These are phyloP conservation scores for Hericium rajendrae DNA, from an alignment of 768 basidiomycete genomes.

Conservation along the genomic window DNA sequence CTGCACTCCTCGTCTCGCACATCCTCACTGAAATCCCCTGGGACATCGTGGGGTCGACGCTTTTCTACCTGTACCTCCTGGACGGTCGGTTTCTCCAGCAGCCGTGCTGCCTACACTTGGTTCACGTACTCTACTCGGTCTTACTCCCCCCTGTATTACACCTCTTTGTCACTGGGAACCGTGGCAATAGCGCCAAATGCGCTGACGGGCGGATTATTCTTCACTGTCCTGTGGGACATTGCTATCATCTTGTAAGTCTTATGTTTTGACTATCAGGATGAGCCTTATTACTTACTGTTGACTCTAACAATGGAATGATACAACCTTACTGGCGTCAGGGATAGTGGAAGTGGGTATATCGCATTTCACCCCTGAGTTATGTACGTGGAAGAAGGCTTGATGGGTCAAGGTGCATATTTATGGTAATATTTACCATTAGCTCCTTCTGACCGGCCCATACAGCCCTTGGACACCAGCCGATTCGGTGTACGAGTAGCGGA, in stretches of 20 bases:
- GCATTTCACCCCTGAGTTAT: slow-evolving; percentile 25
- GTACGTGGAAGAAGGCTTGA: slow-evolving; percentile 32
- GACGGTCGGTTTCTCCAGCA: slow-evolving; percentile 30
- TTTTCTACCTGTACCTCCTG: slow-evolving; percentile 40
- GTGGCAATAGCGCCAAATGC: slow-evolving; percentile 33
- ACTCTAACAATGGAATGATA: slow-evolving; percentile 34
- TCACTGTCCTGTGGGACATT: slow-evolving; percentile 29
- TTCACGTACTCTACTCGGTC: slow-evolving; percentile 26
- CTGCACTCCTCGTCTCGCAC: slow-evolving; percentile 25
- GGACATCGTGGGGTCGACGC: slow-evolving; percentile 29
- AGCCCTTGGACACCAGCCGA: slow-evolving; percentile 41
- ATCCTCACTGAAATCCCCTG: slow-evolving; percentile 32
- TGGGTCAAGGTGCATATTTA: slow-evolving; percentile 32
- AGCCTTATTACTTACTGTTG: neutral
- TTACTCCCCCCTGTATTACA: slow-evolving; percentile 35
- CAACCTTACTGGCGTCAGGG: slow-evolving; percentile 34
- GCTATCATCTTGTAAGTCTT: slow-evolving; percentile 31
- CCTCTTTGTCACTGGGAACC: slow-evolving; percentile 31
- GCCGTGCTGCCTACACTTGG: slow-evolving; percentile 32
- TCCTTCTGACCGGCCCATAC: neutral
- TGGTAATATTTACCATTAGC: neutral
- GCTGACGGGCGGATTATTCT: slow-evolving; percentile 30
- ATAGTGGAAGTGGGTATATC: slow-evolving; percentile 37
- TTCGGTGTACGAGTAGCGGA: slow-evolving; percentile 52
- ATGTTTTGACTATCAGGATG: neutral